phyloP scores from a whole-genome alignment of 352 stramenopile genomes.

The Phytophthora cryptogea region DNA sequence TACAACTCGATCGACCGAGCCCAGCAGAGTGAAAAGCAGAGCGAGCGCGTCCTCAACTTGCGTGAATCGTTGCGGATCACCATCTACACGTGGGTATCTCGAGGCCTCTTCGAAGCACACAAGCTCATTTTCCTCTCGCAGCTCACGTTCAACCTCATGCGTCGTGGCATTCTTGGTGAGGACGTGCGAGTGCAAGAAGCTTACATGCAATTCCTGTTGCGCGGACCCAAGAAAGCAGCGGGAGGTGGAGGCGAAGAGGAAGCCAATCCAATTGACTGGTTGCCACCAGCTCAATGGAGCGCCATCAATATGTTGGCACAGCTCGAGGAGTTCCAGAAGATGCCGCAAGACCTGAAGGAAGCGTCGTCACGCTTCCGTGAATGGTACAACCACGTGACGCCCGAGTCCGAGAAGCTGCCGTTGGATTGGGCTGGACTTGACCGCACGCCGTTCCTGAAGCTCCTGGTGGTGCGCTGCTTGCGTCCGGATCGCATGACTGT shows the following conservation, averaged over 20 bases:
- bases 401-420: constrained; percentile 96
- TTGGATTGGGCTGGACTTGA: constrained; percentile 97
- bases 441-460: constrained; percentile 95
- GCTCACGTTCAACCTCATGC: constrained; percentile 98
- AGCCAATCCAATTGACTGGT: constrained; percentile 88
- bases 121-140: constrained; percentile 98
- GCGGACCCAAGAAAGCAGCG: constrained; percentile 81
- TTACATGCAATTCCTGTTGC: constrained; percentile 97
- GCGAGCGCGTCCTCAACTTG: constrained; percentile 92
- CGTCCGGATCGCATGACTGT: constrained; percentile 95
- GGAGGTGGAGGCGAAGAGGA: constrained; percentile 52
- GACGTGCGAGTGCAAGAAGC: constrained; percentile 94
- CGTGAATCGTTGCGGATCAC: constrained; percentile 95
- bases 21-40: constrained; percentile 82
- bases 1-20: constrained; percentile 95
- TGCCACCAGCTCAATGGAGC: constrained; percentile 93
- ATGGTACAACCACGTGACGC: constrained; percentile 97
- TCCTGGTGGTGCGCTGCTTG: constrained; percentile 94
- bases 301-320: constrained; percentile 90
- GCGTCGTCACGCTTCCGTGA: constrained; percentile 95
- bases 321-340: constrained; percentile 97
- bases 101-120: constrained; percentile 95
- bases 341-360: constrained; percentile 96
- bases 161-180: constrained; percentile 93
- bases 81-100: constrained; percentile 96